These are phyloP conservation scores for Peterozyma xylosa DNA, from an alignment of 805 yeast species.

Conservation along the genomic window DNA sequence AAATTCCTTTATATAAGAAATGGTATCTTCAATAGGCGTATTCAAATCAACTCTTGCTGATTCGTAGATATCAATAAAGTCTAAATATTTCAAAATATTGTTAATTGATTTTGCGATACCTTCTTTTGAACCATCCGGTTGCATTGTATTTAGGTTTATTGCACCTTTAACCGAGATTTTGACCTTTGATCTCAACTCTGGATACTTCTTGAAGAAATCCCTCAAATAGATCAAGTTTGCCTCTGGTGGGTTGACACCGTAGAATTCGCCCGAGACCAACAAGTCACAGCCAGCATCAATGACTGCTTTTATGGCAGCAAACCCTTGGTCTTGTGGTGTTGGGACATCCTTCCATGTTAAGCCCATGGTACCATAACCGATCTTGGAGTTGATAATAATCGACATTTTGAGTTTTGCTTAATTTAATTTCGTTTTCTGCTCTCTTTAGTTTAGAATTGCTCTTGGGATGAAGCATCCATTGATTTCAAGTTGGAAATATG, in stretches of 20 bases:
- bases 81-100: conserved; percentile 26
- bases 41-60: conserved; percentile 61
- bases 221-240: conserved; percentile 50
- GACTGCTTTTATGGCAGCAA: conserved; percentile 46
- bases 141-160: conserved; percentile 22
- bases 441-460: too few species aligned
- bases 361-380: conserved; percentile 80
- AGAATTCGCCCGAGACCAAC: conserved; percentile 74
- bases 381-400: conserved; percentile 8
- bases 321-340: conserved; percentile 42
- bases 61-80: conserved; percentile 52
- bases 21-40: conserved; percentile 51
- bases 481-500: too few species aligned
- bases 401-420: too few species aligned
- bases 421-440: too few species aligned
- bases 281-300: conserved; percentile 40
- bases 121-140: conserved; percentile 45
- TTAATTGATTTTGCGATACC: conserved; percentile 41
- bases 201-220: conserved; percentile 49
- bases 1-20: conserved; percentile 46
- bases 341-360: conserved; percentile 65
- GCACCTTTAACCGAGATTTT: conserved; percentile 68
- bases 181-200: conserved; percentile 48
- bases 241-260: conserved; percentile 41
- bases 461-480: too few species aligned